phyloP scores from a whole-genome alignment of 257 asterid genomes.

The Oldenlandia corymbosa region DNA sequence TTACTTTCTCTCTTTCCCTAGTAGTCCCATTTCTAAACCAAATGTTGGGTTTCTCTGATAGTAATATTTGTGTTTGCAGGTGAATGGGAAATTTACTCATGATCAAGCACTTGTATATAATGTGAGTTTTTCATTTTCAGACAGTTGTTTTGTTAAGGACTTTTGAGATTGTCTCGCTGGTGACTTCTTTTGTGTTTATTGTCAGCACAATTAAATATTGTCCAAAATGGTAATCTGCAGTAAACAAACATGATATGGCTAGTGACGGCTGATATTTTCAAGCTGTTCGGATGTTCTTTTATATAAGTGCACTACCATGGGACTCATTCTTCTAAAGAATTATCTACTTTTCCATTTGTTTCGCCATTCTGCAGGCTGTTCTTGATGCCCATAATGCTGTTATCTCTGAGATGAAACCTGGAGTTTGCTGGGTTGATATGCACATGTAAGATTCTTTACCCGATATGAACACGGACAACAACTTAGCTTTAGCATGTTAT shows the following conservation, averaged over 20 bases:
- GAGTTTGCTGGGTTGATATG: slow-evolving; percentile 93
- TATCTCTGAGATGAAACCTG: slow-evolving; percentile 80
- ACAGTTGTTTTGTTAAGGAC: background rate
- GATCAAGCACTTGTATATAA: slow-evolving; percentile 74
- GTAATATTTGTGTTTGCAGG: slow-evolving; percentile 51
- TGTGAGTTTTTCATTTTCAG: slow-evolving; percentile 43
- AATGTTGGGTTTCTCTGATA: slow-evolving; percentile 7
- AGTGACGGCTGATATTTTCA: background rate
- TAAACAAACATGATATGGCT: background rate
- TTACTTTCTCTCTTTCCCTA: slow-evolving; percentile 6
- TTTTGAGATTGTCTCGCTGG: background rate
- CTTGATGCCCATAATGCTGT: slow-evolving; percentile 95
- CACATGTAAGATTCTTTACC: slow-evolving; percentile 57
- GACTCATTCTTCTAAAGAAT: background rate
- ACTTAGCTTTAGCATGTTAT: too few species aligned
- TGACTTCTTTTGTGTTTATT: background rate
- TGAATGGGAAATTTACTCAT: slow-evolving; percentile 77
- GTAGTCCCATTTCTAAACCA: background rate
- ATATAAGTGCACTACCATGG: background rate
- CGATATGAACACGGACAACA: background rate
- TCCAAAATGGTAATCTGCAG: background rate
- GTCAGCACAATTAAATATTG: background rate
- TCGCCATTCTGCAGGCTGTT: slow-evolving; percentile 65
- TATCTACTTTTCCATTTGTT: slow-evolving; percentile 7
- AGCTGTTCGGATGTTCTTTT: background rate